Conservation (phyloP, 768 basidiomycete genomes). For the Lentinula sp. region DNA sequence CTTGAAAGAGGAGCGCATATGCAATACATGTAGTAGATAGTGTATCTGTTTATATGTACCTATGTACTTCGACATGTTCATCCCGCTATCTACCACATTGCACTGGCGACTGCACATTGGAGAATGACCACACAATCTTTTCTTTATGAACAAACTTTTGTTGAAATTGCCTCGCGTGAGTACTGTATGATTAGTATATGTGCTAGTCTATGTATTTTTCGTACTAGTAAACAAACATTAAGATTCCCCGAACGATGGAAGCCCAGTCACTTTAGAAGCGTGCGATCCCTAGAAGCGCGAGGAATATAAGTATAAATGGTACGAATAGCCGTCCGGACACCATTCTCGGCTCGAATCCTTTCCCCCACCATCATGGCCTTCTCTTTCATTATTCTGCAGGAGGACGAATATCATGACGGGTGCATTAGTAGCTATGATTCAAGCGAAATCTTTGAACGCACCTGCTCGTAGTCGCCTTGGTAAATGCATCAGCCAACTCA, state of each 20-base stretch:
- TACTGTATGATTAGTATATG: too few species aligned
- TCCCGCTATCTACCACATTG: too few species aligned
- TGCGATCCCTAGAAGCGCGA: conserved; percentile 19
- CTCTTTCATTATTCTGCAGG: conserved; percentile 48
- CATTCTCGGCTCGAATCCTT: conserved; percentile 43
- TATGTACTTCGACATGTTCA: background rate
- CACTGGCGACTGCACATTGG: too few species aligned
- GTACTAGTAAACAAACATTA: background rate
- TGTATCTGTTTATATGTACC: background rate
- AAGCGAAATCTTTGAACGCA: conserved; percentile 19
- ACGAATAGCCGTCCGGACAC: conserved; percentile 50
- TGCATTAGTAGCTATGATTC: background rate
- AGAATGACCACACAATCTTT: too few species aligned
- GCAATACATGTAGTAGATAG: background rate
- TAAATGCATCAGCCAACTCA: conserved; percentile 50
- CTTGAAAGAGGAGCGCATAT: background rate
- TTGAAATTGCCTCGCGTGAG: too few species aligned
- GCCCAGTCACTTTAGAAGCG: background rate
- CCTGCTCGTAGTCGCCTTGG: conserved; percentile 47
- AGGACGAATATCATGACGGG: background rate
- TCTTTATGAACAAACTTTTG: too few species aligned
- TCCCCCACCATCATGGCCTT: conserved; percentile 41
- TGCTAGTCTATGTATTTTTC: too few species aligned
- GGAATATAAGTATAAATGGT: conserved; percentile 50
- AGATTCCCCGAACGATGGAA: background rate